Evolutionary conservation across 441 rosid species (phyloP).

Genomic region (Hypseocharis bilobata): DNA sequence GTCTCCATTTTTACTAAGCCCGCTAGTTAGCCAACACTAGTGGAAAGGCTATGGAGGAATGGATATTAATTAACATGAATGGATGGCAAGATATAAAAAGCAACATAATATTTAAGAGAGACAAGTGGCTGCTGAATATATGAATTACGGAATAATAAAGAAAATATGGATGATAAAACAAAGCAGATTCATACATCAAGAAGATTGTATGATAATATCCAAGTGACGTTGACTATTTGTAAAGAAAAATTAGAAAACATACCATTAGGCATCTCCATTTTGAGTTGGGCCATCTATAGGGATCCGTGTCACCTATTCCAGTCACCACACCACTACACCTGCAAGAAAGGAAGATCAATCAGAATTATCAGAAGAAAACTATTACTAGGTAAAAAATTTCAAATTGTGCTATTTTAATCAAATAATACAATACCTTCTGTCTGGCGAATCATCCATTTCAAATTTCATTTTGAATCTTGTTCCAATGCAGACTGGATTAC

Average conservation of each 20-base stretch:
- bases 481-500: slow-evolving; percentile 44
- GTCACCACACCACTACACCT: slow-evolving; percentile 69
- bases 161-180: not conserved
- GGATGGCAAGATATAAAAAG: too few species aligned
- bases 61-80: too few species aligned
- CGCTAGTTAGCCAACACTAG: not conserved
- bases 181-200: not conserved
- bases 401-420: slow-evolving; percentile 11
- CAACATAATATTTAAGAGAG: too few species aligned
- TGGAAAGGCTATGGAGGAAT: too few species aligned
- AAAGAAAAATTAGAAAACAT: slow-evolving; percentile 16
- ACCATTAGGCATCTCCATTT: slow-evolving; percentile 93
- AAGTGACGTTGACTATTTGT: not conserved
- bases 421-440: slow-evolving; percentile 47
- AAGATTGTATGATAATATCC: not conserved
- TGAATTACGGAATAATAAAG: too few species aligned
- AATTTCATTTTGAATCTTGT: slow-evolving; percentile 75
- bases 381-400: slow-evolving; percentile 10
- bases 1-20: not conserved
- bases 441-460: slow-evolving; percentile 75
- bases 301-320: slow-evolving; percentile 65
- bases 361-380: slow-evolving; percentile 14
- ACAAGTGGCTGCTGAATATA: too few species aligned
- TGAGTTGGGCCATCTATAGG: slow-evolving; percentile 79
- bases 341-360: slow-evolving; percentile 21